These are phyloP conservation scores for Fusarium beomiforme DNA, from an alignment of 2,329 filamentous ascomycete species.

Conservation along the genomic window DNA sequence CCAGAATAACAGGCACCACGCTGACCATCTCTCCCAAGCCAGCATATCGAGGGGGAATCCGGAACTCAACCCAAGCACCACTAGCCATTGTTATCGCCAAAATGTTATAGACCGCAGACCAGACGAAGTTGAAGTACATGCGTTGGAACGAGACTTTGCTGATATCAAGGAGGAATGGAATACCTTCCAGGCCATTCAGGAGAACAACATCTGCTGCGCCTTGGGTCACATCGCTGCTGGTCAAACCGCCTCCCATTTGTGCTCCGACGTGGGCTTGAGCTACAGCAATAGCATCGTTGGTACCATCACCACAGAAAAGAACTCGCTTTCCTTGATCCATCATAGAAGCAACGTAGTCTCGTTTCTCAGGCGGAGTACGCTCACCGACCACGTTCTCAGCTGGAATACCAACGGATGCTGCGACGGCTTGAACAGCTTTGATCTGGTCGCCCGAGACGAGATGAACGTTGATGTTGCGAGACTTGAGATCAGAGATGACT, in stretches of 20 bases:
- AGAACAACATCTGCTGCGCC: conserved; percentile 2
- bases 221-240: conserved; percentile 1
- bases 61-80: conserved; percentile 12
- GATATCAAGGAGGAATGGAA: conserved; percentile 3
- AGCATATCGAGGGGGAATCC: neutral
- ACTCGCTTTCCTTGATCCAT: neutral
- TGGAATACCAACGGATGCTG: neutral
- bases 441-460: conserved; percentile 2
- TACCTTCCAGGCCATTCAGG: neutral
- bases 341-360: neutral
- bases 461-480: neutral
- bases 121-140: conserved; percentile 15
- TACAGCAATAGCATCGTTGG: neutral
- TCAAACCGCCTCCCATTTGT: conserved; percentile 7
- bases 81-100: conserved; percentile 12
- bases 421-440: neutral
- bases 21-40: conserved; percentile 12
- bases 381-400: neutral
- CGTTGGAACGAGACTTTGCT: neutral
- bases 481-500: neutral
- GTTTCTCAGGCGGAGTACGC: neutral
- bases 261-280: neutral
- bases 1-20: neutral
- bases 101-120: conserved; percentile 8
- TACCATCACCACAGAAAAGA: conserved; percentile 1